Evolutionary conservation across 2,329 filamentous ascomycete species (phyloP), one percentile per base, ranked within the genome.

Genomic region (Alternaria sp.): DNA sequence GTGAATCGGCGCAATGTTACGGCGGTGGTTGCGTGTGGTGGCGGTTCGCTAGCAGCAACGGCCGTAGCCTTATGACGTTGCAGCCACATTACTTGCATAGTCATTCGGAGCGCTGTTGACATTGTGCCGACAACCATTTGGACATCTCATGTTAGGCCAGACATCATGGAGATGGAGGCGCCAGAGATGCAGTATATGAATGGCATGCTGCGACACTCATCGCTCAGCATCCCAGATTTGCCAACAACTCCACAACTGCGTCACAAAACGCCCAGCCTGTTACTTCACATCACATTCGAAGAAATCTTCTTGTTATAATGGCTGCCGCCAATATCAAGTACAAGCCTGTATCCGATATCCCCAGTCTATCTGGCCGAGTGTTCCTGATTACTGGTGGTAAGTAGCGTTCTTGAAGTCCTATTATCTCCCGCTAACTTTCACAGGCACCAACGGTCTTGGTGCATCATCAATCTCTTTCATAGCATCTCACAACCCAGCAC

Each of bases 361-460:
- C 60, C 4, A 48, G 60, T 20, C 53, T 59, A 14, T 44, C 46
- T 40, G 63, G 63, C 8, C n/a, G 40, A 16, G 58, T 62, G 7
- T 59, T 63, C 48, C 38, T 67, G 22, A 57, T 68, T 32, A 67
- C 64, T 22, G 66, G 66, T 36, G 66, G 59, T 57, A 48, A 20
- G 45, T 57, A 46, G 12, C 25, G 4, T 16, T n/a, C 16, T 43
- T 52, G 25, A 28, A 30, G 12, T 48, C 41, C 10, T 9, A 20
- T 27, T 44, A 8, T 18, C 20, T 5, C 36, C 30, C 34, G 34
- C 45, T 55, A 11, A 60, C 51, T 18, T 7, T 9, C 2, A 58
- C 65, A 79, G 80, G 81, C 57, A 85, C 82, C 54, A 70, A 75
- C 8, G 83, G 83, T 10, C 74, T 85, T 9, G 83, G 83, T 45